Evolutionary conservation across 75 land plant species (phyloP).

Genomic region (Cunninghamia lanceolata): DNA sequence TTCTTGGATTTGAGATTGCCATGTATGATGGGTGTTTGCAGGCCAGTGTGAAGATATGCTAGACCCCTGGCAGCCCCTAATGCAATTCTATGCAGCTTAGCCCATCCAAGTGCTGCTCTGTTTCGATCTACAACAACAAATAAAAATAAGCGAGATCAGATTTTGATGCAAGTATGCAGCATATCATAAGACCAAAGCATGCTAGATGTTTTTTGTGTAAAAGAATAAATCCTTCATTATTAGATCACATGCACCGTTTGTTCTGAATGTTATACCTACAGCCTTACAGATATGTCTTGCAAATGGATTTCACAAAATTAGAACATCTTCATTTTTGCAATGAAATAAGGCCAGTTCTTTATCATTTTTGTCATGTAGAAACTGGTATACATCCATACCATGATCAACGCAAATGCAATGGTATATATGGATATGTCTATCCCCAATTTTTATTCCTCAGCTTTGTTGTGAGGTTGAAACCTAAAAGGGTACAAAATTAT

Average conservation of each 20-base stretch:
- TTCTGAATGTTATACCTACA: not conserved
- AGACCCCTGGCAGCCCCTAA: constrained; percentile 66
- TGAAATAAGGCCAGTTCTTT: not conserved
- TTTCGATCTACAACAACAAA: constrained; percentile 26
- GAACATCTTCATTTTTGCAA: not conserved
- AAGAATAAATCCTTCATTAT: not conserved
- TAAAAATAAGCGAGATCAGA: not conserved
- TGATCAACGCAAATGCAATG: not conserved
- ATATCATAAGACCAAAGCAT: not conserved
- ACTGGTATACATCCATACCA: not conserved
- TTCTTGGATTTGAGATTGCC: constrained; percentile 87
- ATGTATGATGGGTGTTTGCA: constrained; percentile 59
- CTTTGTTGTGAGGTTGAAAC: too few relatives aligned
- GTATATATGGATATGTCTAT: not conserved
- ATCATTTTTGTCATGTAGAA: not conserved
- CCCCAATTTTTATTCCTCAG: too few relatives aligned
- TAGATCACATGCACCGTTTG: not conserved
- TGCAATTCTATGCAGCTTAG: constrained; percentile 43
- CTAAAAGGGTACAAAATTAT: not conserved
- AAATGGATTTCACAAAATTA: not conserved
- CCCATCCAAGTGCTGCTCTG: constrained; percentile 47
- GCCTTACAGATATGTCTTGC: not conserved
- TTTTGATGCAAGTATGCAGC: not conserved
- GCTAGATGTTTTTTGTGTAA: not conserved
- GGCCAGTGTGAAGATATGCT: constrained; percentile 60